Base-by-base conservation (phyloP, 164 flowering plant genomes). In the Macadamia tetraphylla region DNA sequence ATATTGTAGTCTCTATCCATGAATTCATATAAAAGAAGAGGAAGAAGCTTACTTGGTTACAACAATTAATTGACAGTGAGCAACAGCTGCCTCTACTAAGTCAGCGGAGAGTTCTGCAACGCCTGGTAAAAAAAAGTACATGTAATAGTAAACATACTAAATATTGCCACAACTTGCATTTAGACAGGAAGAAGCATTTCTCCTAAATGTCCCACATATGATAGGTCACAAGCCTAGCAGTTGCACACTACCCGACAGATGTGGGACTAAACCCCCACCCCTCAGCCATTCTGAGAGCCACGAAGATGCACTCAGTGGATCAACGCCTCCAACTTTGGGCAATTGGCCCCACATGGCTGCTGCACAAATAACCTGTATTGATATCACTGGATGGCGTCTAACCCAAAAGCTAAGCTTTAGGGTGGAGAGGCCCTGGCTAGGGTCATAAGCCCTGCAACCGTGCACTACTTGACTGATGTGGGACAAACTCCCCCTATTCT, bases 41-140 rank as follows among this genome's bases (percentile, higher is more conserved):
- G 44, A 46, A 64, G 72, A 63, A 69, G 65, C 89, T 84, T 83
- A 89, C 99, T 92, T 95, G 75, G 97, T 88, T 72, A 95, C 96
- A 71, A 95, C 87, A 72, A 95, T 91, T 64, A 92, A 71, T 73
- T 92, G 98, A 69, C 98, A 91, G 74, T 95, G 99, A 76, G 99
- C 99, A 65, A 82, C 75, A 1, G 98, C 88, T 29, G 90, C 96
- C 81, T 88, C 94, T 67, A 69, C 86, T 32, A 95, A 73, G 76
- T 89, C 90, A 73, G 89, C 74, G 32, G 90, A 80, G 59, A 92
- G 88, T 76, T 95, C 98, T 0, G 78, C 67, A 82, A 95, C 88
- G 31, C 98, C 98, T 95, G 88, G 55, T 13, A 32, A 56, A 67
- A 56, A 67, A 51, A 35, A 66, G 44, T 48, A 69, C 9, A 49